These are phyloP conservation scores for Apophysomyces variabilis DNA, from an alignment of 371 early-diverging fungal species.

Conservation along the genomic window DNA sequence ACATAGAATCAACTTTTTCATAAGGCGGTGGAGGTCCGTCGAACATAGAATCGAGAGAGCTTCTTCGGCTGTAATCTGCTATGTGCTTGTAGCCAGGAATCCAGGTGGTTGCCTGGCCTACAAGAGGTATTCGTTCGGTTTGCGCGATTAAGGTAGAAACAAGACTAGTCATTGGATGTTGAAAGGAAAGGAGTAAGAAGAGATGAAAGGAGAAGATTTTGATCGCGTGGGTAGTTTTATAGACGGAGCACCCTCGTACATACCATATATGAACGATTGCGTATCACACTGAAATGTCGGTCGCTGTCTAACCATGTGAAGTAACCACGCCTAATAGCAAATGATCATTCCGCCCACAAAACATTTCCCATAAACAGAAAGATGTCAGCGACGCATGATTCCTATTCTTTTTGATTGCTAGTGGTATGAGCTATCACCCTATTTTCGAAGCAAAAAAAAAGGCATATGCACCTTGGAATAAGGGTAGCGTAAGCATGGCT, in stretches of 20 bases:
- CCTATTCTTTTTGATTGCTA: background rate
- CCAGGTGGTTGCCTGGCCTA: conserved; percentile 31
- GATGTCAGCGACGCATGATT: background rate
- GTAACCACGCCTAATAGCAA: background rate
- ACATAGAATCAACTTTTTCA: conserved; percentile 38
- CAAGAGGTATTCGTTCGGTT: background rate
- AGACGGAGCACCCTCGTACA: background rate
- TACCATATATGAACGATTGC: background rate
- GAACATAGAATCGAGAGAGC: conserved; percentile 10
- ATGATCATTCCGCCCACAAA: conserved; percentile 3
- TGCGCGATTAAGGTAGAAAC: background rate
- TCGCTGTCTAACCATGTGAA: conserved; percentile 1
- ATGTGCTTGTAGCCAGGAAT: conserved; percentile 15
- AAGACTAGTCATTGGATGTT: conserved; percentile 4
- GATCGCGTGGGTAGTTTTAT: conserved; percentile 5
- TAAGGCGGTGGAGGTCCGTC: conserved; percentile 40
- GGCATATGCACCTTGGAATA: background rate
- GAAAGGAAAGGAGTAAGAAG: background rate
- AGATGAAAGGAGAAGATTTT: background rate
- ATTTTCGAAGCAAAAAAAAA: background rate
- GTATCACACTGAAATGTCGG: conserved; percentile 8
- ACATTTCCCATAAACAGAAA: conserved; percentile 7
- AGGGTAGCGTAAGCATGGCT: background rate
- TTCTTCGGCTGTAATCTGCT: conserved; percentile 9
- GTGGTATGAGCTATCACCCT: background rate